Evolutionary conservation across 192 early-diverging fungal genomes (phyloP).

Genomic region (Coemansia sp.): DNA sequence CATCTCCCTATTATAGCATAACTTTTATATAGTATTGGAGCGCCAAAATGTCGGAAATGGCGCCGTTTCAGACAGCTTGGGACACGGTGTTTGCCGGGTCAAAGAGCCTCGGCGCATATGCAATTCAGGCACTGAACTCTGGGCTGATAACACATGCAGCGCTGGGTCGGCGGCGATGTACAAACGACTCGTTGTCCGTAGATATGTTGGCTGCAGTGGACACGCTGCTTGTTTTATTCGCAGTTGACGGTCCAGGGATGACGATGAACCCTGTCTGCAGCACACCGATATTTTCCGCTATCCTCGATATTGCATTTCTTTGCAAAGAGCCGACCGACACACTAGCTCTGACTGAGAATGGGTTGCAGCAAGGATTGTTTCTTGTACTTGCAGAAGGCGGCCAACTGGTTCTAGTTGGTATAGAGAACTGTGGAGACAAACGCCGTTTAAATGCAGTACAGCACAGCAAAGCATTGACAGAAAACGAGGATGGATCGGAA

Average conservation of each 20-base stretch:
- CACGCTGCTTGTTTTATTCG: slow-evolving; percentile 19
- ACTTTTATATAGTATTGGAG: background rate
- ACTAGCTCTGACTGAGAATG: background rate
- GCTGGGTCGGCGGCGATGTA: slow-evolving; percentile 9
- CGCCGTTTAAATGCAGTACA: background rate
- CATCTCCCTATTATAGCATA: background rate
- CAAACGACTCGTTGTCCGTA: background rate
- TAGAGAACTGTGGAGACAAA: slow-evolving; percentile 4
- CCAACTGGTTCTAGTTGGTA: slow-evolving; percentile 6
- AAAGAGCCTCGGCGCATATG: slow-evolving; percentile 11
- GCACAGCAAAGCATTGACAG: background rate
- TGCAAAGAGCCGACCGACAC: background rate
- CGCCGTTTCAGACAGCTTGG: slow-evolving; percentile 28
- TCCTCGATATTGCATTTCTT: slow-evolving; percentile 16
- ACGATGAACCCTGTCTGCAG: slow-evolving; percentile 18
- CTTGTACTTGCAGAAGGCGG: slow-evolving; percentile 22
- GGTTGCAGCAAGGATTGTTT: slow-evolving; percentile 8
- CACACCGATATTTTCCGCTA: slow-evolving; percentile 21
- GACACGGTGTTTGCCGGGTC: slow-evolving; percentile 6
- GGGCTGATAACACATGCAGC: slow-evolving; percentile 27
- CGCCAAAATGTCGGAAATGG: slow-evolving; percentile 13
- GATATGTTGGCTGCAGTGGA: slow-evolving; percentile 26
- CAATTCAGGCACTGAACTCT: slow-evolving; percentile 27
- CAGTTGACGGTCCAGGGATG: slow-evolving; percentile 3
- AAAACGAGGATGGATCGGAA: background rate